Base-by-base conservation (phyloP, 2,329 filamentous ascomycete species). In the Golovinomyces cichoracearum region DNA sequence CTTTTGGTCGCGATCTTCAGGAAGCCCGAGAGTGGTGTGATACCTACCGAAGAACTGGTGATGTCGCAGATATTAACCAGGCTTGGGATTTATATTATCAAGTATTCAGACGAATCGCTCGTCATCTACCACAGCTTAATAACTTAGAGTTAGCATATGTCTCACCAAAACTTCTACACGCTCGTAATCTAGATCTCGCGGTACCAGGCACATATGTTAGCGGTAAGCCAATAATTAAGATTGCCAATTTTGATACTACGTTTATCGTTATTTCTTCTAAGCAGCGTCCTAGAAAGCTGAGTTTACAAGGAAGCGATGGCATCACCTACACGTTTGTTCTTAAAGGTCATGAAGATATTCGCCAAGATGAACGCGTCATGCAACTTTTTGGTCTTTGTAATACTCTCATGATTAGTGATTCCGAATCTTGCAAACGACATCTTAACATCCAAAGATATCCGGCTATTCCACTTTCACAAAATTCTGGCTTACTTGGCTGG, bases 11-110 rank as follows among this genome's bases (percentile, higher is more conserved):
- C 27, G 92, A 98, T 61, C 72, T 99, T 21, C 80, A 83, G 51
- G 92, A 99, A 63, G 92, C 90, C 7, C 80, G 84, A 52, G 86
- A 95, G 56, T 98, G 90, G 80, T 98, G 90, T 62, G 78, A 83
- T 53, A 83, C 92, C 48, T 98, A 93, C 64, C 80, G 83, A 57
- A 75, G 76, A 37, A 90, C 83, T n/a, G 73, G 78, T 47, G 90
- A 98, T 59, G 77, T 90, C 52, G 88, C 83, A 45, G 92, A 99
- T 61, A 74, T 98, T 42, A 98, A 95, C 60, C 85, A 93, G 63
- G 90, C 90, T 5, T 99, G 90, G 90, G 92, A 99, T 64, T 73
- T 98, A 13, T 99, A 99, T 65, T 98, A 98, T 64, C 85, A 93
- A 55, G 90, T 95, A 0, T 98, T 98, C 75, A 78, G 86, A 52